Evolutionary conservation across 2,329 filamentous ascomycete genomes (phyloP), one percentile per base, ranked within the genome.

Genomic region (Dothideomycetidae sp.): DNA sequence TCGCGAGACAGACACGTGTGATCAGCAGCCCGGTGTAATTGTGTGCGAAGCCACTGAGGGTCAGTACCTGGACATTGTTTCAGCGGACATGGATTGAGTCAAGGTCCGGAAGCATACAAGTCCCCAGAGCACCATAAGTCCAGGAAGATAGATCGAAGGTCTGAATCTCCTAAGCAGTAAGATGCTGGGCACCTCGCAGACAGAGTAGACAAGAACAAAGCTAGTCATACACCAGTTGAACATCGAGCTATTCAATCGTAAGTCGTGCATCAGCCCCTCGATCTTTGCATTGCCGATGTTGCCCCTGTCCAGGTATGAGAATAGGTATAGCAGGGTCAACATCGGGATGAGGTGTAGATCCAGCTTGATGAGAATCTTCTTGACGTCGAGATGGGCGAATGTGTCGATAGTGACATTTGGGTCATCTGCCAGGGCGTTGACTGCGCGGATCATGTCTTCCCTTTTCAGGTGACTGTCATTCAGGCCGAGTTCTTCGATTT

Each of bases 191-290:
- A 58, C 51, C 38, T 62, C 59, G 35, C 60, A 54, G 12, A 54
- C 42, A 10, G 51, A 50, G 43, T 62, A 63, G 5, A 57, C 52
- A 21, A 57, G 21, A 26, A 26, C 7, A 7, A 26, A 7, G 21
- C 21, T 26, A n/a, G 7, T 26, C 21, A 62, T 44, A 26, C 38
- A 41, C 42, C 42, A 41, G 2, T 79, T 60, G 39, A 79, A 79
- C 46, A 78, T 64, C 18, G 43, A 19, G n/a, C 46, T 46, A 9
- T 42, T 44, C 29, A 51, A 36, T 5, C 43, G 33, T 15, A 51
- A 39, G 14, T 48, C 48, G 18, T 44, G 41, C 5, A 35, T 36
- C 12, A 51, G 34, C 3, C 48, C 48, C 9, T 49, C 47, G 17
- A 54, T 52, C 37, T 46, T 48, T 12, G 51, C 50, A 35, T 51